Evolutionary conservation across 495 filamentous ascomycete genomes (phyloP).

Genomic region (Talaromyces trachyspermus): DNA sequence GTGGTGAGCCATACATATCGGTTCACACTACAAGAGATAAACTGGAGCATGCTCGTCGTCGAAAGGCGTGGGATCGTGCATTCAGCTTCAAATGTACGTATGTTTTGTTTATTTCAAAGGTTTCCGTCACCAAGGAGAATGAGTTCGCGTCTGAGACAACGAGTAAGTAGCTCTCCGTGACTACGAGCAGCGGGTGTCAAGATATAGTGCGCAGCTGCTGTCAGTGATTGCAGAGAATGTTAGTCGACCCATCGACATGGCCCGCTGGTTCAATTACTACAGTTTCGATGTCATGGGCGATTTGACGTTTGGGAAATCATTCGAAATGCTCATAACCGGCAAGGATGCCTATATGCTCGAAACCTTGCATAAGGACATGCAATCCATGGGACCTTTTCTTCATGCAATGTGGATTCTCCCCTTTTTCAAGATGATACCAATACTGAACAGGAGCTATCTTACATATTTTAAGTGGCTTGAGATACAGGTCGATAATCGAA

Average conservation of each 20-base stretch:
- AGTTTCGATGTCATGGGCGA: constrained; percentile 44
- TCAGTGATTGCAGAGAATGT: constrained; percentile 4
- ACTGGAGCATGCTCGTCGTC: constrained; percentile 8
- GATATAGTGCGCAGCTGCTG: constrained; percentile 12
- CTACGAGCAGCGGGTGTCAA: constrained; percentile 9
- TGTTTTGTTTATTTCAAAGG: background rate
- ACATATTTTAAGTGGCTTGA: constrained; percentile 3
- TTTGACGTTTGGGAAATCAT: constrained; percentile 37
- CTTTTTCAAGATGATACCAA: constrained; percentile 5
- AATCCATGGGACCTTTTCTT: constrained; percentile 8
- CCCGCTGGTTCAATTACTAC: constrained; percentile 34
- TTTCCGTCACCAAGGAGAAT: background rate
- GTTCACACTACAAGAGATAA: constrained; percentile 11
- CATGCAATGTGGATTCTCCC: constrained; percentile 3
- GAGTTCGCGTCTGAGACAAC: background rate
- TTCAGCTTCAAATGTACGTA: constrained; percentile 6
- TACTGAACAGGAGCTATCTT: constrained; percentile 7
- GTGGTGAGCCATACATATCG: constrained; percentile 4
- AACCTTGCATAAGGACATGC: constrained; percentile 23
- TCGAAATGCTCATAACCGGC: constrained; percentile 27
- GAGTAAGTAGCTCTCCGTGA: constrained; percentile 8
- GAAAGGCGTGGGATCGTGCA: constrained; percentile 5
- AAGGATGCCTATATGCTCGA: constrained; percentile 11
- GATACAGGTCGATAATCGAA: constrained; percentile 1
- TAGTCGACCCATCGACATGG: constrained; percentile 22